phyloP scores from a whole-genome alignment of 1,284 basidiomycete species.

The Ustilago shanxiensis region DNA sequence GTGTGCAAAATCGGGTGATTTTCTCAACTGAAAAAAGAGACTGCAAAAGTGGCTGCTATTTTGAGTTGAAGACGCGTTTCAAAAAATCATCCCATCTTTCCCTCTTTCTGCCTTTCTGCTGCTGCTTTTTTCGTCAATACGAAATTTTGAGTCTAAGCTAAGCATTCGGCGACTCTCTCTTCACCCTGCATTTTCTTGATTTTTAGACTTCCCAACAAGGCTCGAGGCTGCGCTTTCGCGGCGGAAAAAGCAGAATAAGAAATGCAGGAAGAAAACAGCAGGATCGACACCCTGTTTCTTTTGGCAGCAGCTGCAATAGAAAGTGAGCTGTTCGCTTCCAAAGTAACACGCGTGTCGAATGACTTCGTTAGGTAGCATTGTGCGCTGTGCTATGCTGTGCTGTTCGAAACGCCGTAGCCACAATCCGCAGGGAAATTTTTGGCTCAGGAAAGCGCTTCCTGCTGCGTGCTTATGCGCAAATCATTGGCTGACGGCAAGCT shows the following conservation, averaged over 20 bases:
- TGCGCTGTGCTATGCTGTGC: background rate
- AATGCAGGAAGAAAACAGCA: background rate
- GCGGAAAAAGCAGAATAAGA: background rate
- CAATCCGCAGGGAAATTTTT: constrained; percentile 8
- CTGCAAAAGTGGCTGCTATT: background rate
- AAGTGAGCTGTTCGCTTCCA: constrained; percentile 22
- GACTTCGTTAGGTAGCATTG: background rate
- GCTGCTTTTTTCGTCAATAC: background rate
- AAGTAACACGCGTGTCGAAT: constrained; percentile 25
- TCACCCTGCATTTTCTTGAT: background rate
- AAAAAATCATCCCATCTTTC: background rate
- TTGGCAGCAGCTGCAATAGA: background rate
- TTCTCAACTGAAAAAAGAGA: background rate
- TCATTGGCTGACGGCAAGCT: background rate
- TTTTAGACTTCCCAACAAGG: constrained; percentile 10
- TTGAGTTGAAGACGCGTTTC: background rate
- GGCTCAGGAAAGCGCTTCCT: background rate
- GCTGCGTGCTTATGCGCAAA: constrained; percentile 20
- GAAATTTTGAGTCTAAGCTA: constrained; percentile 12
- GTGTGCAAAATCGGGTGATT: constrained; percentile 32
- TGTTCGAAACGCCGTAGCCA: background rate
- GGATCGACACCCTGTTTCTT: background rate
- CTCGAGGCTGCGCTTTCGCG: too few relatives aligned
- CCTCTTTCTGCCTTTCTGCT: background rate
- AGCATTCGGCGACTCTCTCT: constrained; percentile 18